phyloP scores from a whole-genome alignment of 768 basidiomycete genomes.

The Dentipellis sp. region DNA sequence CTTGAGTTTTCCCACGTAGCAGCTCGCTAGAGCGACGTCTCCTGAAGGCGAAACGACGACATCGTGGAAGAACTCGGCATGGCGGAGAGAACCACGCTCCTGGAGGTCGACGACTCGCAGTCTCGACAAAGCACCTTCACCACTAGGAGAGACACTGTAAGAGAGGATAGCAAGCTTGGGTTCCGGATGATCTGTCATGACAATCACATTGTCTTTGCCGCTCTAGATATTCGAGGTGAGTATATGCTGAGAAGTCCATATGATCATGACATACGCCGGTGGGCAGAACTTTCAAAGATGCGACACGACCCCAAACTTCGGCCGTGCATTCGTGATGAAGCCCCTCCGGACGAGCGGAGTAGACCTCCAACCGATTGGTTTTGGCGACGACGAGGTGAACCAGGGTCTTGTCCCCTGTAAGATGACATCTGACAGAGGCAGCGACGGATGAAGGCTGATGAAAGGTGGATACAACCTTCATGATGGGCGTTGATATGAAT shows the following conservation, averaged over 20 bases:
- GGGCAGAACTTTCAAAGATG: slow-evolving; percentile 45
- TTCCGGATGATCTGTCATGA: slow-evolving; percentile 70
- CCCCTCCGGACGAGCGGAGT: slow-evolving; percentile 52
- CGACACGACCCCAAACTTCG: slow-evolving; percentile 64
- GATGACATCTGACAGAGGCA: slow-evolving; percentile 56
- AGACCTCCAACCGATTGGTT: slow-evolving; percentile 57
- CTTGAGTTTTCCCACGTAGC: slow-evolving; percentile 65
- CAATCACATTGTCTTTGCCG: slow-evolving; percentile 39
- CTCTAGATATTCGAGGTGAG: slow-evolving; percentile 2
- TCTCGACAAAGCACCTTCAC: slow-evolving; percentile 25
- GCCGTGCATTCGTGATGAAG: slow-evolving; percentile 48
- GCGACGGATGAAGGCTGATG: slow-evolving; percentile 68
- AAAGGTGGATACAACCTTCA: slow-evolving; percentile 65
- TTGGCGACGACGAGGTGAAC: slow-evolving; percentile 68
- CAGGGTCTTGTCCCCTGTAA: slow-evolving; percentile 37
- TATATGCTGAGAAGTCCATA: background rate
- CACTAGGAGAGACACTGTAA: slow-evolving; percentile 30
- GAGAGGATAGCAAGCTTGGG: slow-evolving; percentile 60
- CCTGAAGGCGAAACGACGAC: slow-evolving; percentile 60
- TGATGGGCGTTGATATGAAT: slow-evolving; percentile 9
- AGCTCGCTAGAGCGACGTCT: slow-evolving; percentile 48
- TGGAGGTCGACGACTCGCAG: slow-evolving; percentile 42
- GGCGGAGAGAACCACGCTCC: slow-evolving; percentile 42
- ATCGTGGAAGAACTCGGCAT: slow-evolving; percentile 65
- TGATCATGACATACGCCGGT: slow-evolving; percentile 34